Evolutionary conservation across 2,329 filamentous ascomycete genomes (phyloP).

Genomic region (Ascochyta fabae): DNA sequence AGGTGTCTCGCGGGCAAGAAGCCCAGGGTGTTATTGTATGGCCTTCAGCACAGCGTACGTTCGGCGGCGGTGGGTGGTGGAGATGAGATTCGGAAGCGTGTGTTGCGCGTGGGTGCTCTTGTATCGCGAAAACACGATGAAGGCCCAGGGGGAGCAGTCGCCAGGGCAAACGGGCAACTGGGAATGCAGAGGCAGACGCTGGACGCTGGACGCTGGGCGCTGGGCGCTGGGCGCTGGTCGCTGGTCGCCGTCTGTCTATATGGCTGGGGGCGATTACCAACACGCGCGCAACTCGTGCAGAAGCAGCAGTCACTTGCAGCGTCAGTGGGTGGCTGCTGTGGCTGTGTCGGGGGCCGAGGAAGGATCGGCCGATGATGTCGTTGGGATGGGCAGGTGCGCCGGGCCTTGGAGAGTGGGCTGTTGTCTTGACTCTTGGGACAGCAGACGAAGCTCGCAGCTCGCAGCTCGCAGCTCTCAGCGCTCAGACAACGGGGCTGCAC

Average conservation of each 20-base stretch:
- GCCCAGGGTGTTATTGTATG: constrained; percentile 47
- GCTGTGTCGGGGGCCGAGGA: constrained; percentile 18
- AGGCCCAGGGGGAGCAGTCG: constrained; percentile 1
- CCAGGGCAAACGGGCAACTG: constrained; percentile 2
- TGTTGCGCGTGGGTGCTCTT: constrained; percentile 35
- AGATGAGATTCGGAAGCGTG: constrained; percentile 39
- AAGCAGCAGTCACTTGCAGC: not conserved
- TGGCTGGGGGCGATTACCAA: constrained; percentile 11
- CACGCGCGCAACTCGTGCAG: constrained; percentile 11
- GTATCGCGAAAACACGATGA: constrained; percentile 42
- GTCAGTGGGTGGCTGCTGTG: constrained; percentile 14
- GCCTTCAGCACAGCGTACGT: constrained; percentile 47
- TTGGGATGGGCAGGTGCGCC: constrained; percentile 17
- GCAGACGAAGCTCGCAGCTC: constrained; percentile 3
- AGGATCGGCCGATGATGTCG: constrained; percentile 19
- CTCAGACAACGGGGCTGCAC: constrained; percentile 9
- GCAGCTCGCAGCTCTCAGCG: too few relatives aligned
- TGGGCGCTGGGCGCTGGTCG: too few relatives aligned
- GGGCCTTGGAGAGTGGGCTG: constrained; percentile 12
- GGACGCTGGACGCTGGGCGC: not conserved
- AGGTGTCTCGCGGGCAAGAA: constrained; percentile 50
- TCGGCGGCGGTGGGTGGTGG: constrained; percentile 36
- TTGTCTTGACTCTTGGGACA: constrained; percentile 19
- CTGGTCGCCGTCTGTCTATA: not conserved
- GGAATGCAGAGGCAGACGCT: not conserved